A percentile compares a stretch with the other conserved stretches of the same genome.
phyloP scores from a whole-genome alignment of 495 filamentous ascomycete species.

The Friedmanniomyces simplex region DNA sequence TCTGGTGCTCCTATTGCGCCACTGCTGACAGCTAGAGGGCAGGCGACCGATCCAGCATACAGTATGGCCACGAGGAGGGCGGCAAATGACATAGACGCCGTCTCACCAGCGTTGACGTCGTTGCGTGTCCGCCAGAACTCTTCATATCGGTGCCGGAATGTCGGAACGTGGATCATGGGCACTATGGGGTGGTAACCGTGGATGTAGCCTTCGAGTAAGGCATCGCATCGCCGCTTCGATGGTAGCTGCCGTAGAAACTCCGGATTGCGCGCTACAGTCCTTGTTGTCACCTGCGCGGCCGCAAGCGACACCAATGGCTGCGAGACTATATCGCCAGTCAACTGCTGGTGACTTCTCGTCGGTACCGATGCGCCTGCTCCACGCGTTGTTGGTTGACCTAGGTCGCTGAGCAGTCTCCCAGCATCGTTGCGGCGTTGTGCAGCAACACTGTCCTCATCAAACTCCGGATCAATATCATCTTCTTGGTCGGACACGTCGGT shows the following conservation, averaged over 20 bases:
- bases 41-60: constrained; percentile 1
- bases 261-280: background rate
- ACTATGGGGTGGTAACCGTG: constrained; percentile 1
- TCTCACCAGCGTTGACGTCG: background rate
- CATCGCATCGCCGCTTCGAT: background rate
- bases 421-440: no score
- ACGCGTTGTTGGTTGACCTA: no score
- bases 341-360: background rate
- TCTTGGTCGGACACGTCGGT: background rate
- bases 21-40: background rate
- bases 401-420: no score
- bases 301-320: background rate
- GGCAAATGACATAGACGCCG: background rate
- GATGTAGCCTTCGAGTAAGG: constrained; percentile 1
- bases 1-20: background rate
- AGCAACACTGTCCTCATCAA: no score
- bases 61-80: background rate
- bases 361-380: no score
- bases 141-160: background rate
- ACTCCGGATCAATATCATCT: background rate
- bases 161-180: background rate
- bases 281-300: background rate
- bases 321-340: background rate
- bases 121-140: background rate
- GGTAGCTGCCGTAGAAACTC: constrained; percentile 1